phyloP scores from a whole-genome alignment of 2,329 filamentous ascomycete genomes.

The Ophiostoma sp. region DNA sequence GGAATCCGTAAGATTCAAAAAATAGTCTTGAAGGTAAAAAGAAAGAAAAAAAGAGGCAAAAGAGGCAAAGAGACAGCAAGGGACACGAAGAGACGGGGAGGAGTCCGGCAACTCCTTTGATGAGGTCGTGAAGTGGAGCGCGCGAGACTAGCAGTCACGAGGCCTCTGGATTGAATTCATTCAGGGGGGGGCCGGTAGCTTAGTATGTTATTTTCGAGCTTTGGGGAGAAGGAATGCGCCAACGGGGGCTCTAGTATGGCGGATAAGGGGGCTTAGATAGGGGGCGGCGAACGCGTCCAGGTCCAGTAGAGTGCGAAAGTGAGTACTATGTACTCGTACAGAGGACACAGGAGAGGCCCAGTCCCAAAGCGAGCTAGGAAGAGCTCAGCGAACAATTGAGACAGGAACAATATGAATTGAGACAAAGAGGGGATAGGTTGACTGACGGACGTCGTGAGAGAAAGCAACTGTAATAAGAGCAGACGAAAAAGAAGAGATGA shows the following conservation, averaged over 20 bases:
- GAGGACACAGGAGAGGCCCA: not conserved
- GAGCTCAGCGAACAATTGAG: not conserved
- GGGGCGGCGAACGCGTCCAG: slow-evolving; percentile 7
- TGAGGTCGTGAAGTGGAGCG: slow-evolving; percentile 12
- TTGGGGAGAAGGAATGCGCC: not conserved
- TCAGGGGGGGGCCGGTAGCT: not conserved
- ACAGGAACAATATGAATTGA: slow-evolving; percentile 1
- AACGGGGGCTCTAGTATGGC: slow-evolving; percentile 3
- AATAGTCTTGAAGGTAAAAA: not conserved
- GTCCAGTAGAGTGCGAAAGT: not conserved
- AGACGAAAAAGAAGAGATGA: not conserved
- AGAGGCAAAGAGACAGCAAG: not conserved
- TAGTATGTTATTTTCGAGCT: not conserved
- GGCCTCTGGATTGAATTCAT: not conserved
- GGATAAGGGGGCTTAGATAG: slow-evolving; percentile 16
- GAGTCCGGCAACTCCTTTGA: not conserved
- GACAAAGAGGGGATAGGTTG: not conserved
- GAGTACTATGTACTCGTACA: not conserved
- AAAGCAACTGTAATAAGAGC: not conserved
- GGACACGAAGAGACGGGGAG: not conserved
- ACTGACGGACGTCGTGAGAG: not conserved
- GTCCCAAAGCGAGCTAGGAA: not conserved
- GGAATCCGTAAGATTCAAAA: not conserved
- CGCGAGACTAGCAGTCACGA: slow-evolving; percentile 4
- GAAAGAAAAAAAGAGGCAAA: slow-evolving; percentile 23